Percentiles rank a stretch among this genome's conserved stretches.
These are phyloP conservation scores for Tillandsia fasciculata DNA, from an alignment of 176 grass and related monocot species.

Conservation along the genomic window DNA sequence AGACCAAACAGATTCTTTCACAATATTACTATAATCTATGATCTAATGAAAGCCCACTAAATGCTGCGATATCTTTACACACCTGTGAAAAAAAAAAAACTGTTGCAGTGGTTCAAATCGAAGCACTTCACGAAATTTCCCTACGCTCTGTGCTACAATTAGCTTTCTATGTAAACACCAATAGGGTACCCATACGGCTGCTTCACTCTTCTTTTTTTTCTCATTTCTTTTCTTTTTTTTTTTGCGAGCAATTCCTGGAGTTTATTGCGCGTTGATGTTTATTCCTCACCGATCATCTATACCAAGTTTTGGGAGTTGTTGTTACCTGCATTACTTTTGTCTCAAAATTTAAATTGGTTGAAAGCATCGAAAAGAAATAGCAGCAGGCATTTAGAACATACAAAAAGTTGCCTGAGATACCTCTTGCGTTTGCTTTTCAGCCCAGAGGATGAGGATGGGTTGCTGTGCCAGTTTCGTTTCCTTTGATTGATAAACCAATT, in stretches of 20 bases:
- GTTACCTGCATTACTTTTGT: neutral
- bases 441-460: conserved; percentile 46
- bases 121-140: no score
- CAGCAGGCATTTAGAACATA: neutral
- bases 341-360: conserved; percentile 4
- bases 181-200: neutral
- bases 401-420: conserved; percentile 20
- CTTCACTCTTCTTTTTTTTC: neutral
- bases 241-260: neutral
- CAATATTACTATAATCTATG: no score
- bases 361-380: neutral
- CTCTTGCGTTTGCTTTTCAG: conserved; percentile 67
- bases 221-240: neutral
- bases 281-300: neutral
- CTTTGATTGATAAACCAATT: conserved; percentile 81
- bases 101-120: no score
- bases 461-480: conserved; percentile 72
- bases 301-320: neutral
- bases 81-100: no score
- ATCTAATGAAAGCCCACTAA: no score
- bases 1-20: no score
- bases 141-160: neutral
- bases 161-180: neutral
- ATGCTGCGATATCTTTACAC: no score
- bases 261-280: neutral